Base-by-base conservation (phyloP, 2,329 filamentous ascomycete species). In the Golovinomyces cichoracearum region DNA sequence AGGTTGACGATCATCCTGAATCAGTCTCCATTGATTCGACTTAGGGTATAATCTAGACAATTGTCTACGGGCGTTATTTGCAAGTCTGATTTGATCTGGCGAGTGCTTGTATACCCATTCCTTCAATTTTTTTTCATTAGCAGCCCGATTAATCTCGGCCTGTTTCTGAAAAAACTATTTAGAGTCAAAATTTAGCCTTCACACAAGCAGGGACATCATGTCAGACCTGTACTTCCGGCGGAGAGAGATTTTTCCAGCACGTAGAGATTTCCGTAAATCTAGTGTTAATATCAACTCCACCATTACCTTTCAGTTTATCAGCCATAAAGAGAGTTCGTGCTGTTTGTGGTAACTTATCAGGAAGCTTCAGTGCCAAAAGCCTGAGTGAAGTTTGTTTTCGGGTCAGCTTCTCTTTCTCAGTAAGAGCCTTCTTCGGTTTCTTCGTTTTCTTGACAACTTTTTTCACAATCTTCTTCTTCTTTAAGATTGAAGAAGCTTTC, bases 81-180 rank as follows among this genome's bases (percentile, higher is more conserved):
- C 76, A 2, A 64, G 50, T 42, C 63, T 63, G 54, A 81, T 78
- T 56, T 77, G 59, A 4, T 71, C 63, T 9, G 72, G 68, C 1
- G 71, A 72, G 56, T 76, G 61, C 2, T 60, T 62, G 27, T 68
- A 59, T 19, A 80, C 59, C 72, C 73, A 81, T 50, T 65, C 57
- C 26, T 69, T 63, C 57, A 68, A 70, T 13, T 63, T 64, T 19
- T 62, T 61, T 19, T 59, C 54, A 46, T 68, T 68, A 13, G 63
- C 61, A 37, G 62, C 64, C 19, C 59, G 66, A 53, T 66, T 68
- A 50, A 68, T 57, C 49, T 65, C 65, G 47, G 68, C 70, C 17
- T 67, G 53, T 45, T 70, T 67, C 54, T 71, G 68, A 58, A 69
- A 71, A 55, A 66, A 65, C 74, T 78, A 55, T 13, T 9, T 26